Base-by-base conservation (phyloP, 2,329 filamentous ascomycete species). In the Penicillium sp. region DNA sequence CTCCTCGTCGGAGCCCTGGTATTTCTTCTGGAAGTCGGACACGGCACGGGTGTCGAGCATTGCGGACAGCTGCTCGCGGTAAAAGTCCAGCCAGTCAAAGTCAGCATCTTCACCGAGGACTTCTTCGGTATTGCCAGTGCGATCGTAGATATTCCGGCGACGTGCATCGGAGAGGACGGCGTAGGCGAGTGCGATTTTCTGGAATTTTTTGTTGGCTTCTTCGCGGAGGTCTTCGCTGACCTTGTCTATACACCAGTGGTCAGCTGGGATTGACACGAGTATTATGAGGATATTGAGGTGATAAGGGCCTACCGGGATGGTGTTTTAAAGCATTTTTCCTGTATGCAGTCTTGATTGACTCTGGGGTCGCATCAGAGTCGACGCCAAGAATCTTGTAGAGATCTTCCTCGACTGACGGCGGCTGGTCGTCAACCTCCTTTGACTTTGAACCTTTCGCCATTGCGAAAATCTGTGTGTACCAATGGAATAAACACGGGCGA, bases 11-110 rank as follows among this genome's bases (percentile, higher is more conserved):
- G 91, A 93, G 17, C 86, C 86, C 78, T 94, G 92, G 81, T 98
- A 99, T 64, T 89, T 83, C 34, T 82, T 79, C 60, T 90, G 86
- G 70, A 98, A 91, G 57, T 87, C 85, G 57, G 88, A 83, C 66
- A 99, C 94, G 4, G 86, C 86, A 61, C 91, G 87, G 3, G 83
- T 79, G 17, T 87, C 92, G 53, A 99, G 83, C 28, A 91, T 83
- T 58, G 93, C 88, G 52, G 85, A 86, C 75, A 89, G 96, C 69
- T 96, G 92, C 64, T 89, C 87, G 56, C 88, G 86, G 81, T 96
- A 99, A 81, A 92, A 99, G 50, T 90, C 88, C 55, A 86, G 83
- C 95, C 95, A 99, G 81, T 91, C 86, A 79, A 98, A 99, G 55
- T 89, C 90, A 4, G 86, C 84, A 72, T 92, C 89, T 54, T 82